These are phyloP conservation scores for Geotrichum reessii DNA, from an alignment of 1,139 yeast species.

Conservation along the genomic window DNA sequence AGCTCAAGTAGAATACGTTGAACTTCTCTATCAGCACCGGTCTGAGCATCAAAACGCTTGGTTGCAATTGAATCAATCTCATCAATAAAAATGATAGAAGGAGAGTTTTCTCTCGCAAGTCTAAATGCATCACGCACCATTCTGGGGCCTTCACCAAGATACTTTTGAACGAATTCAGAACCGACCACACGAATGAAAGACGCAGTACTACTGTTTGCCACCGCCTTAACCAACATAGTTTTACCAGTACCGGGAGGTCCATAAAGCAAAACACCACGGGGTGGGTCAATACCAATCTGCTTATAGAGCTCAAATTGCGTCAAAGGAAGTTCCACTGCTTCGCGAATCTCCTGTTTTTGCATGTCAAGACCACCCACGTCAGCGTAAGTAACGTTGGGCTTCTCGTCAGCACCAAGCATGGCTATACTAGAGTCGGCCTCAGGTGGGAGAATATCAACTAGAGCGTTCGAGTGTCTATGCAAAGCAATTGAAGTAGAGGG, in stretches of 20 bases:
- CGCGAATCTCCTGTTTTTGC: constrained; percentile 98
- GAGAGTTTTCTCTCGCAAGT: constrained; percentile 94
- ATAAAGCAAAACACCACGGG: constrained; percentile 91
- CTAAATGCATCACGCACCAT: constrained; percentile 98
- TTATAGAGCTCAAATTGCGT: constrained; percentile 93
- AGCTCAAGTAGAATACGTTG: constrained; percentile 95
- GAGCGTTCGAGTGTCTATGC: constrained; percentile 96
- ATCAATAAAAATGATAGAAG: constrained; percentile 93
- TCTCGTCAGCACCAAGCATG: constrained; percentile 89
- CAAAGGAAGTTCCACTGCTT: constrained; percentile 95
- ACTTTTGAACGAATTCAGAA: constrained; percentile 96
- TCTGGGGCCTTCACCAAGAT: constrained; percentile 98
- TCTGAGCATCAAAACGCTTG: constrained; percentile 97
- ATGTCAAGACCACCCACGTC: constrained; percentile 98
- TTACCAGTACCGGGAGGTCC: constrained; percentile 99
- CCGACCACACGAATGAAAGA: constrained; percentile 95
- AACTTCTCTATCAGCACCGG: constrained; percentile 99
- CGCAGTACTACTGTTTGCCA: constrained; percentile 93
- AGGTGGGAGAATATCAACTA: constrained; percentile 95
- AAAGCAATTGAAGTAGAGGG: constrained; percentile 94
- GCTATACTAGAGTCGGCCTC: constrained; percentile 97
- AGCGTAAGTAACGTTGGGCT: constrained; percentile 74
- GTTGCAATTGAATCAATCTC: constrained; percentile 99
- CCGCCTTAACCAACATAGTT: constrained; percentile 98
- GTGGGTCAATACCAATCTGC: constrained; percentile 98